These are phyloP conservation scores for Cadophora malorum DNA, from an alignment of 2,329 filamentous ascomycete species.

Conservation along the genomic window DNA sequence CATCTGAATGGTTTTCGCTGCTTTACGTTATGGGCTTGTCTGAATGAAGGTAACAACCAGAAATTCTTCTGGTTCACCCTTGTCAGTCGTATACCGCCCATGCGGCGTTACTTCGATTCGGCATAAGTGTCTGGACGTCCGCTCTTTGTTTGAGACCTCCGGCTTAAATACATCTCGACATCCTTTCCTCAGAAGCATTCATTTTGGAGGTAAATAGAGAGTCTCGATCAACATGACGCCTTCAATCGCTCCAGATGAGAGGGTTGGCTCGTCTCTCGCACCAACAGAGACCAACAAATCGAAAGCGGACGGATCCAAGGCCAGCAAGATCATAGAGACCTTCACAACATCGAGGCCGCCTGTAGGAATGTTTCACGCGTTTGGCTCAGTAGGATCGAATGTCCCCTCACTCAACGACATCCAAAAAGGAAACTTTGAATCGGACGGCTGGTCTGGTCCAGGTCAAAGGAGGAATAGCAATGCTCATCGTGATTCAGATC, in stretches of 20 bases:
- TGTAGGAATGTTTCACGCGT: constrained; percentile 38
- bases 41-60: background rate
- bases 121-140: constrained; percentile 6
- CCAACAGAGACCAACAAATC: constrained; percentile 24
- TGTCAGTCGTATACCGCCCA: constrained; percentile 3
- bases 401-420: constrained; percentile 36
- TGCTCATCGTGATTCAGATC: constrained; percentile 31
- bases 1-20: constrained; percentile 10
- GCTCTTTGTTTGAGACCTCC: background rate
- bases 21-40: background rate
- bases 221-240: background rate
- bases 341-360: constrained; percentile 34
- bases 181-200: background rate
- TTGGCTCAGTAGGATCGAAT: constrained; percentile 33
- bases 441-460: constrained; percentile 34
- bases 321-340: constrained; percentile 22
- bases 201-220: background rate
- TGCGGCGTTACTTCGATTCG: background rate
- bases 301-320: constrained; percentile 20
- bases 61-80: background rate
- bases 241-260: constrained; percentile 13
- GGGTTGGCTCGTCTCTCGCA: background rate
- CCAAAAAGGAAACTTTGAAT: constrained; percentile 34
- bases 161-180: background rate
- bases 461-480: constrained; percentile 36